Evolutionary conservation across 257 asterid species (phyloP).

Genomic region (Knoxia roxburghii): DNA sequence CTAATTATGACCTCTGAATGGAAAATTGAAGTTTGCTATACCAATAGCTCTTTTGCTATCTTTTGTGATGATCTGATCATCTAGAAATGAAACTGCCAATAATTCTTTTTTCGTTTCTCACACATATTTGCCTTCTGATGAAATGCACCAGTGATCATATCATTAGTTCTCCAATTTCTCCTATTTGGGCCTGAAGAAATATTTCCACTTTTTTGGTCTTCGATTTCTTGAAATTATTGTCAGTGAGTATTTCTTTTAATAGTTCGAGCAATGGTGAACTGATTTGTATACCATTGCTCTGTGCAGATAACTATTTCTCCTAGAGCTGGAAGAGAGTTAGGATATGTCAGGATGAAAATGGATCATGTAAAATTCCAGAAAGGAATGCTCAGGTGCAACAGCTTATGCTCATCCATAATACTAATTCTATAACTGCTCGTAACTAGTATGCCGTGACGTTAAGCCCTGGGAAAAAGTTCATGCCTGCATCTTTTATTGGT

Average conservation of each 20-base stretch:
- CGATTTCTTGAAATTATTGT: not conserved
- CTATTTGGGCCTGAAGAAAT: not conserved
- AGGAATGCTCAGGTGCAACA: constrained; percentile 74
- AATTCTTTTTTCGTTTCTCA: too few species aligned
- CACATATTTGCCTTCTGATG: too few species aligned
- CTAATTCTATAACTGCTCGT: not conserved
- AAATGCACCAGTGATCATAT: too few species aligned
- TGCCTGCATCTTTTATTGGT: not conserved
- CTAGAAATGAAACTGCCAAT: too few species aligned
- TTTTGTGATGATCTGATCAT: not conserved
- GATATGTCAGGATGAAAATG: constrained; percentile 76
- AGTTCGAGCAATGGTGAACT: not conserved
- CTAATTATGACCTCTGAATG: not conserved
- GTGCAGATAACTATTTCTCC: constrained; percentile 83
- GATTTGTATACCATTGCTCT: constrained; percentile 6
- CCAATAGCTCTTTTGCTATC: not conserved
- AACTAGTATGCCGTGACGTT: not conserved
- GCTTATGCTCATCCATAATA: not conserved
- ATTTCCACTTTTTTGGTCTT: not conserved
- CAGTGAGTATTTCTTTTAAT: not conserved
- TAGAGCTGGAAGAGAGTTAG: constrained; percentile 90
- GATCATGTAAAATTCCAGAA: constrained; percentile 67
- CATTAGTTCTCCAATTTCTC: not conserved
- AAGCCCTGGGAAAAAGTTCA: not conserved
- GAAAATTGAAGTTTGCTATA: not conserved